Percentiles rank a stretch among this genome's conserved stretches.
These are phyloP conservation scores for Epichloe sibirici DNA, from an alignment of 2,329 filamentous ascomycete genomes.

Conservation along the genomic window DNA sequence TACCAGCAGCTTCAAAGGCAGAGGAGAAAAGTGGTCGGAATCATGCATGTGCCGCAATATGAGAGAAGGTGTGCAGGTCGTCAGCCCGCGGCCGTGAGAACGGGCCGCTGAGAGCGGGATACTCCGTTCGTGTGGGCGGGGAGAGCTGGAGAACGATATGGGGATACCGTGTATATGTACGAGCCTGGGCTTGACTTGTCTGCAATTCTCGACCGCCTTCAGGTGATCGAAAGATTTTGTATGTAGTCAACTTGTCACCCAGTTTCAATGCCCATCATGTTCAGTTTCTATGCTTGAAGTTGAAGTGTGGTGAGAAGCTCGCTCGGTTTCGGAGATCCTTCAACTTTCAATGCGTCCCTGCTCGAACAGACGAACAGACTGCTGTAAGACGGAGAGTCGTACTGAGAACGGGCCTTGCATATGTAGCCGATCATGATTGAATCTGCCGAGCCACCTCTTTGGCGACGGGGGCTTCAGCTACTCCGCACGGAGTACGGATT, in stretches of 20 bases:
- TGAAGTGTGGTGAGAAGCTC: no score
- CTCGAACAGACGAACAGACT: background rate
- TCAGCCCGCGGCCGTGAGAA: conserved; percentile 4
- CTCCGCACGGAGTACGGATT: no score
- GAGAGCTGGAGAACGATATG: background rate
- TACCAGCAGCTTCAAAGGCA: no score
- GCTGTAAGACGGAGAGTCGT: background rate
- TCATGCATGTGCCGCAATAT: background rate
- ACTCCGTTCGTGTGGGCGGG: conserved; percentile 1
- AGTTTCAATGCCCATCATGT: no score
- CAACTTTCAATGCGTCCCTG: no score
- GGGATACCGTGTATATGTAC: no score
- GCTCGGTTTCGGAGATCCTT: no score
- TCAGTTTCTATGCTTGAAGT: no score
- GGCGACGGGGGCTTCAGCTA: background rate
- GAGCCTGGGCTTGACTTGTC: no score
- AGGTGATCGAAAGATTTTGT: no score
- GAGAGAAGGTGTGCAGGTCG: background rate
- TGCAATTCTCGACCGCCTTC: no score
- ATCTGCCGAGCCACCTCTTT: background rate
- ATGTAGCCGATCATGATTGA: background rate
- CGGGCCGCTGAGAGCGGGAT: conserved; percentile 1
- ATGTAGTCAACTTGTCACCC: no score
- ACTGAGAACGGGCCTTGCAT: background rate
- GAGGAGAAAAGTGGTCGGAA: background rate